phyloP scores from a whole-genome alignment of 768 basidiomycete species.

The Pseudohyphozyma bogoriensis region DNA sequence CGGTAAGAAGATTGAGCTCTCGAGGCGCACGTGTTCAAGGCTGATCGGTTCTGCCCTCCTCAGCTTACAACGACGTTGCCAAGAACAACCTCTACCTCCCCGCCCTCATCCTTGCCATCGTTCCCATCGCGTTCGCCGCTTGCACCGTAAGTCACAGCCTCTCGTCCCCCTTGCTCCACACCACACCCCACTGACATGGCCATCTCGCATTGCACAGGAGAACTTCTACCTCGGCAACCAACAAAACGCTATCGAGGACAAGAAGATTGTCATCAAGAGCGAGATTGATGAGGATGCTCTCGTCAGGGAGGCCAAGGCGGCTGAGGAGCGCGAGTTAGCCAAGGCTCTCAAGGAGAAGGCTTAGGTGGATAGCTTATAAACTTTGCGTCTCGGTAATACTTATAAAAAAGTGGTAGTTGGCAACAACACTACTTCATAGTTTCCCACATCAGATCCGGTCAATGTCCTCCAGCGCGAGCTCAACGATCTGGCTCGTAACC shows the following conservation, averaged over 20 bases:
- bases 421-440: no score
- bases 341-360: background rate
- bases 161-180: background rate
- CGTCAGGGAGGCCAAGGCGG: background rate
- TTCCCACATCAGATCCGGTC: no score
- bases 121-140: background rate
- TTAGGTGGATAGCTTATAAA: no score
- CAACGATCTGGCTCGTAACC: no score
- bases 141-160: background rate
- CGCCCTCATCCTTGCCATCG: background rate
- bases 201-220: background rate
- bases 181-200: background rate
- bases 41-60: background rate
- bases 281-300: background rate
- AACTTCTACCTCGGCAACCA: constrained; percentile 3
- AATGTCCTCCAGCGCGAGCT: no score
- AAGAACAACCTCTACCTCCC: background rate
- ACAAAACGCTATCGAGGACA: constrained; percentile 2
- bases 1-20: no score
- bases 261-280: background rate
- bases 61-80: constrained; percentile 2
- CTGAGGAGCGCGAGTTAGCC: no score
- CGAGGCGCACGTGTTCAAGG: no score
- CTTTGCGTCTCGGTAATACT: no score
- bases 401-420: no score